These are phyloP conservation scores for Mucor ambiguus DNA, from an alignment of 371 early-diverging fungal genomes.

Conservation along the genomic window DNA sequence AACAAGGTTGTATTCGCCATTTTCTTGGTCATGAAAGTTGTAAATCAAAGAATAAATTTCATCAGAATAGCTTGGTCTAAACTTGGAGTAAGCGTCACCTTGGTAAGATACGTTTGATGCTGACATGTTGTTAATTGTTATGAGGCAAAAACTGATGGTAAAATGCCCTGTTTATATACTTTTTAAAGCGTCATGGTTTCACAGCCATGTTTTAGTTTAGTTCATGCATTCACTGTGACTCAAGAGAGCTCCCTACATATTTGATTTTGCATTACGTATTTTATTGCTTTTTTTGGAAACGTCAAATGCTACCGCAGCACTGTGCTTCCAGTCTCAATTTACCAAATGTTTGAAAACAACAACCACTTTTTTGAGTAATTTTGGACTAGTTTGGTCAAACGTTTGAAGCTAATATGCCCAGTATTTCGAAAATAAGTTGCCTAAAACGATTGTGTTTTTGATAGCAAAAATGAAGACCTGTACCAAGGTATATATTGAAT, in stretches of 20 bases:
- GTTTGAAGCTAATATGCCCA: too few species aligned
- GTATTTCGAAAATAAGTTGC: too few species aligned
- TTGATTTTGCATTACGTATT: neutral
- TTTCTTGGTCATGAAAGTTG: slow-evolving; percentile 39
- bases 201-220: neutral
- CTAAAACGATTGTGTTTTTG: too few species aligned
- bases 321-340: too few species aligned
- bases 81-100: slow-evolving; percentile 24
- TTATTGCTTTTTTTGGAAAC: too few species aligned
- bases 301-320: too few species aligned
- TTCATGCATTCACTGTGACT: neutral
- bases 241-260: neutral
- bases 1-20: slow-evolving; percentile 29
- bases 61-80: slow-evolving; percentile 49
- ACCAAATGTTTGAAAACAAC: too few species aligned
- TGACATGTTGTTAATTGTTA: neutral
- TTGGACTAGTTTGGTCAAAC: too few species aligned
- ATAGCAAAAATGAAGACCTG: too few species aligned
- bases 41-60: slow-evolving; percentile 35
- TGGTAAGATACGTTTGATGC: slow-evolving; percentile 12
- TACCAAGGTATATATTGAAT: too few species aligned
- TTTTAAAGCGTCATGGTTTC: neutral
- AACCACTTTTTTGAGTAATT: too few species aligned
- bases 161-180: neutral
- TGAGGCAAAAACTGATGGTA: neutral